Evolutionary conservation across 2,329 filamentous ascomycete genomes (phyloP).

Genomic region (Fusarium bulbicola): DNA sequence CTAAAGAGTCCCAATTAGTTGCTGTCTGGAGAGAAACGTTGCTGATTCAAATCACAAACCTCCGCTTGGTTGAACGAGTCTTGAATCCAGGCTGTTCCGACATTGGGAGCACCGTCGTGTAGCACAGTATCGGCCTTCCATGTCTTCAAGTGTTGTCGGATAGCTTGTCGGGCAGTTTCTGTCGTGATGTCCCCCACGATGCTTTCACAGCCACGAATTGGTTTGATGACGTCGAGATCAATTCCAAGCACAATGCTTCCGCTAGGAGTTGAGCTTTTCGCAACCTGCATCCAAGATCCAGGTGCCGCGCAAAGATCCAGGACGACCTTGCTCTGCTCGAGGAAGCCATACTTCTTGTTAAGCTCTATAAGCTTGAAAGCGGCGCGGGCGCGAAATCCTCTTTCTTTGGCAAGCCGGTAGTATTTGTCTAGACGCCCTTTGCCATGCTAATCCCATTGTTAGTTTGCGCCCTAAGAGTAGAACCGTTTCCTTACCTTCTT

Average conservation of each 20-base stretch:
- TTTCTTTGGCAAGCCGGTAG: conserved; percentile 74
- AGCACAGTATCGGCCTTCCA: conserved; percentile 97
- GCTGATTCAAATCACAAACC: too few species aligned
- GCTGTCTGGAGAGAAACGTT: too few species aligned
- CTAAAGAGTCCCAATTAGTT: too few species aligned
- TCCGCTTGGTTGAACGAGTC: conserved; percentile 94
- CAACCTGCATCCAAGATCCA: too few species aligned
- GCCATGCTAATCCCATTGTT: conserved; percentile 71
- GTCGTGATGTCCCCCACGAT: too few species aligned
- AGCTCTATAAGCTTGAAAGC: conserved; percentile 94
- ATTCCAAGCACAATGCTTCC: too few species aligned
- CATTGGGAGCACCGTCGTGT: conserved; percentile 97
- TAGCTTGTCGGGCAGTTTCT: too few species aligned
- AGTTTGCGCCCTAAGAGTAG: accelerated
- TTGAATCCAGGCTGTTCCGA: conserved; percentile 97
- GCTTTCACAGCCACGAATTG: too few species aligned
- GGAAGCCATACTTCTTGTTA: conserved; percentile 98
- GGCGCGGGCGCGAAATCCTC: accelerated
- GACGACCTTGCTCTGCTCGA: conserved; percentile 95
- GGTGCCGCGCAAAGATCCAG: conserved; percentile 83
- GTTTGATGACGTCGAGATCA: too few species aligned
- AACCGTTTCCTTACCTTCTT: conserved; percentile 69
- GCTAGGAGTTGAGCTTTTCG: too few species aligned
- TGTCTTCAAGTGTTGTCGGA: conserved; percentile 77
- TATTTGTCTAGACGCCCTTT: conserved; percentile 98